phyloP scores from a whole-genome alignment of 306 rosid species.

The Datisca glomerata region DNA sequence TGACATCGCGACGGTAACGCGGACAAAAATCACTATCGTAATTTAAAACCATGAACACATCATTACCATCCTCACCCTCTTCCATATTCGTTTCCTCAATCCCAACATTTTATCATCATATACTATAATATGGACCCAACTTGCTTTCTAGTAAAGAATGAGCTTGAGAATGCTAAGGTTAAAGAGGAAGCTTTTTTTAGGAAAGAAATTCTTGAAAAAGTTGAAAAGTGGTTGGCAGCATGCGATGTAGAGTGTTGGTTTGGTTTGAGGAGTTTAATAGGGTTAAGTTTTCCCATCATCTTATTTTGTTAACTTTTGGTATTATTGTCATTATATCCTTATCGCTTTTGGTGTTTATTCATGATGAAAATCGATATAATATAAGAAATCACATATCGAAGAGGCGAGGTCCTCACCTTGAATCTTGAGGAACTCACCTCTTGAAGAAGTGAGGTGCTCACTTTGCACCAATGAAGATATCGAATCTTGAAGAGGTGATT shows the following conservation, averaged over 20 bases:
- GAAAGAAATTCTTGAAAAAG: conserved; percentile 55
- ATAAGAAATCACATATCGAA: no score
- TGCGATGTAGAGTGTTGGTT: conserved; percentile 63
- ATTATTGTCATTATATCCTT: not conserved
- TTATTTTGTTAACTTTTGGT: not conserved
- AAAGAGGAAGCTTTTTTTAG: conserved; percentile 66
- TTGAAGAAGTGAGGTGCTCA: no score
- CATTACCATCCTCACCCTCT: no score
- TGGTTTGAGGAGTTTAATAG: conserved; percentile 79
- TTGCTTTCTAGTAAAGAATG: conserved; percentile 34
- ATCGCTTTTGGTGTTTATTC: conserved; percentile 3
- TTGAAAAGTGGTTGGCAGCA: conserved; percentile 64
- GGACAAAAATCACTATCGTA: no score
- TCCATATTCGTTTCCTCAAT: no score
- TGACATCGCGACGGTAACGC: no score
- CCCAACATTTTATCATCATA: not conserved
- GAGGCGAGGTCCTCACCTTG: conserved; percentile 72
- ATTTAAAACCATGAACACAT: no score
- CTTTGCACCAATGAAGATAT: no score
- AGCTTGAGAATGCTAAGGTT: conserved; percentile 33
- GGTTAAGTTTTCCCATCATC: conserved; percentile 19
- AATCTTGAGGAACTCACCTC: no score
- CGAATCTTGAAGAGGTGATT: no score
- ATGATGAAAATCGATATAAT: conserved; percentile 70
- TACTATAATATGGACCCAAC: conserved; percentile 19